Evolutionary conservation across 106 monocot genomes (phyloP).

Genomic region (Triglochin maritima): DNA sequence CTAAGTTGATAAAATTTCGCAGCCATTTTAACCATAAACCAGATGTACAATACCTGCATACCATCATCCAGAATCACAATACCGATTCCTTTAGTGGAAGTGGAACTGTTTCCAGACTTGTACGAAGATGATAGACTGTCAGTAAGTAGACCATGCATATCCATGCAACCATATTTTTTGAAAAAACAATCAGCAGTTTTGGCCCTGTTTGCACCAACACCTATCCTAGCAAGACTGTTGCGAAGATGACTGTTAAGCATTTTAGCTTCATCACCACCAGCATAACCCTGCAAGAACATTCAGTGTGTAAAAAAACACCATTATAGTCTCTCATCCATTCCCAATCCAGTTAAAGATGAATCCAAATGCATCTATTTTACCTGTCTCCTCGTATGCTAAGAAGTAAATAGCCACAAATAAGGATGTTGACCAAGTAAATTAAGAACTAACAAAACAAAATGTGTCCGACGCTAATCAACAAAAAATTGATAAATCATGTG

Average conservation of each 20-base stretch:
- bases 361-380: too few species aligned
- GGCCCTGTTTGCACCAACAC: conserved; percentile 57
- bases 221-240: conserved; percentile 43
- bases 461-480: too few species aligned
- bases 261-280: conserved; percentile 66
- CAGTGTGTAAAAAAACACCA: background rate
- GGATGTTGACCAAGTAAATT: too few species aligned
- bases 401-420: too few species aligned
- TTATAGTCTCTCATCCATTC: background rate
- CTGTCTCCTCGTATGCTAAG: too few species aligned
- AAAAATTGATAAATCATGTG: too few species aligned
- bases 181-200: conserved; percentile 41
- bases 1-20: background rate
- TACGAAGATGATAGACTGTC: too few species aligned
- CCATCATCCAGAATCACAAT: conserved; percentile 80
- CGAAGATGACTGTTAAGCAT: conserved; percentile 66
- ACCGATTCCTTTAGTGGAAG: conserved; percentile 31
- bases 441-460: too few species aligned
- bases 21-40: background rate
- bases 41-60: conserved; percentile 56
- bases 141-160: background rate
- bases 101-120: conserved; percentile 4
- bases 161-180: conserved; percentile 40
- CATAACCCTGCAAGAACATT: conserved; percentile 57
- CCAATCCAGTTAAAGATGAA: too few species aligned